phyloP scores from a whole-genome alignment of 2,329 filamentous ascomycete species.

The Fusarium brevicatenulatum region DNA sequence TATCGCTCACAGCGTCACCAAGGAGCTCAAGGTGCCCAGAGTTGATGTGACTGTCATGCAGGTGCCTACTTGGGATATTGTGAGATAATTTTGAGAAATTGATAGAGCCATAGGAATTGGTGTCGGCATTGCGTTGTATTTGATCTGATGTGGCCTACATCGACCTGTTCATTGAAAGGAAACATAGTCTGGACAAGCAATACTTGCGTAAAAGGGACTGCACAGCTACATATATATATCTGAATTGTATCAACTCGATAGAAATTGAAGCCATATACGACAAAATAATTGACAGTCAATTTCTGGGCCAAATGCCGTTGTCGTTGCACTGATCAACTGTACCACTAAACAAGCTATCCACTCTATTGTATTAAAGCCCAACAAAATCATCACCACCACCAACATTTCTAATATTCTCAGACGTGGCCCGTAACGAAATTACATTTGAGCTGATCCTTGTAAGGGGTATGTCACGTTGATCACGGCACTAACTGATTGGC shows the following conservation, averaged over 20 bases:
- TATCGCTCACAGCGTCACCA: not conserved
- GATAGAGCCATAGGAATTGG: not conserved
- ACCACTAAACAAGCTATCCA: not conserved
- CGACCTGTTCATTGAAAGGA: not conserved
- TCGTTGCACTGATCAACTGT: not conserved
- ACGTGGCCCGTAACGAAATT: not conserved
- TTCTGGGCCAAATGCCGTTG: too few relatives aligned
- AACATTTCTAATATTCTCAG: not conserved
- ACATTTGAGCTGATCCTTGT: not conserved
- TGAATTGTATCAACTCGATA: not conserved
- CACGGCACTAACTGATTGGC: not conserved
- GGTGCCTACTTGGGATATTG: not conserved
- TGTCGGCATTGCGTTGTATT: not conserved
- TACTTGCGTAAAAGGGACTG: not conserved
- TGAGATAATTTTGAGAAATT: too few relatives aligned
- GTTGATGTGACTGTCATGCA: not conserved
- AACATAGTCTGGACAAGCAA: not conserved
- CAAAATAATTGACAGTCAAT: rapidly evolving
- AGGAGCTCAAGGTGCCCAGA: not conserved
- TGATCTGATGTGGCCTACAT: not conserved
- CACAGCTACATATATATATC: too few relatives aligned
- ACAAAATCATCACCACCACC: not conserved
- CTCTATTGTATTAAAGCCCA: not conserved
- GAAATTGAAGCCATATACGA: not conserved
- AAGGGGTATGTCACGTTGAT: not conserved